Conservation (phyloP, 768 basidiomycete species). For the Boletus coccyginus region DNA sequence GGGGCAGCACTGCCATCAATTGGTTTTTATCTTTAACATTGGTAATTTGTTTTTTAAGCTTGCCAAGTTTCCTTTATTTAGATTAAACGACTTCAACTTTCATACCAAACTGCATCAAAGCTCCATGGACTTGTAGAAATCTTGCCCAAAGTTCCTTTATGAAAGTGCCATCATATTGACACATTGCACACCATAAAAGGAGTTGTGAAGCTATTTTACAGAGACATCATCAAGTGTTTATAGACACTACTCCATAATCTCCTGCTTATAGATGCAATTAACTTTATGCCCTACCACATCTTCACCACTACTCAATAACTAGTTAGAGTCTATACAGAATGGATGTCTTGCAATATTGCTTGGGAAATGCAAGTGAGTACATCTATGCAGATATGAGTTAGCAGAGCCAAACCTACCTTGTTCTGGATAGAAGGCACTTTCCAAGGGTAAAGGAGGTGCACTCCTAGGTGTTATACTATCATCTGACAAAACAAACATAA, state of each 20-base stretch:
- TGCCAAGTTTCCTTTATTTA: not conserved
- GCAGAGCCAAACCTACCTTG: too few species aligned
- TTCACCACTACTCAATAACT: constrained; percentile 10
- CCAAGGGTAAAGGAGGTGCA: not conserved
- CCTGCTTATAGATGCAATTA: constrained; percentile 2
- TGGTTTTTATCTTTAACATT: not conserved
- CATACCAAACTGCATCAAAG: constrained; percentile 16
- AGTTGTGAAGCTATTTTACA: not conserved
- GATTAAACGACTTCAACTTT: constrained; percentile 18
- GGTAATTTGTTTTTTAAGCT: not conserved
- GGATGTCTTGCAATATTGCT: constrained; percentile 22
- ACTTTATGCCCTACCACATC: constrained; percentile 10
- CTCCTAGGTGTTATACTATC: not conserved
- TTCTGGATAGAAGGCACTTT: not conserved
- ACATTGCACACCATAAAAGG: not conserved
- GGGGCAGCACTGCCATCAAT: not conserved
- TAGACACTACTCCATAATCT: not conserved
- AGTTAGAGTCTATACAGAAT: constrained; percentile 16
- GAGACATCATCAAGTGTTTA: not conserved
- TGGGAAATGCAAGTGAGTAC: constrained; percentile 27
- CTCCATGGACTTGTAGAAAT: not conserved
- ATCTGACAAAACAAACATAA: not conserved
- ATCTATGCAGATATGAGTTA: too few species aligned
- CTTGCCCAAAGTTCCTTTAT: not conserved
- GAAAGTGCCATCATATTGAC: not conserved